A percentile compares a stretch with the other conserved stretches of the same genome.
Evolutionary conservation across 208 protist species (phyloP).

Genomic region (Crithidia sp.): DNA sequence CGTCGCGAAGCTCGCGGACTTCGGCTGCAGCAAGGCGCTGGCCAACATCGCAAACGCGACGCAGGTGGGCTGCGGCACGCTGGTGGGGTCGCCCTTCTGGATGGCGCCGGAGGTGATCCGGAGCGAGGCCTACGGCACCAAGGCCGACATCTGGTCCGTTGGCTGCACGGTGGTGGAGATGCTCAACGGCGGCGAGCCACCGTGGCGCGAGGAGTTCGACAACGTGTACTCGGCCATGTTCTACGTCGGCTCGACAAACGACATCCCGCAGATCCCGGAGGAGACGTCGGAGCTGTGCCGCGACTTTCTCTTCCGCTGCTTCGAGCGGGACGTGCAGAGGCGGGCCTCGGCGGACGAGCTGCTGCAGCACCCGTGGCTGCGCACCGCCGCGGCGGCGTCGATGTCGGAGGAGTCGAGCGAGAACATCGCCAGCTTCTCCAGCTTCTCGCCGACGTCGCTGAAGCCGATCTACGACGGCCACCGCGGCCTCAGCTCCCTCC

Average conservation of each 20-base stretch:
- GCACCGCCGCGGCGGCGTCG: slow-evolving; percentile 28
- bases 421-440: slow-evolving; percentile 26
- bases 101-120: slow-evolving; percentile 91
- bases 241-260: slow-evolving; percentile 73
- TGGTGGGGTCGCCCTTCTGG: slow-evolving; percentile 85
- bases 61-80: slow-evolving; percentile 67
- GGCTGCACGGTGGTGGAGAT: slow-evolving; percentile 94
- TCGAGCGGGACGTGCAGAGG: slow-evolving; percentile 75
- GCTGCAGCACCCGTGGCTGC: slow-evolving; percentile 76
- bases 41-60: slow-evolving; percentile 63
- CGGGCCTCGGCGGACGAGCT: slow-evolving; percentile 75
- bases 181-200: slow-evolving; percentile 82
- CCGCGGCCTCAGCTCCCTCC: not conserved
- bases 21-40: slow-evolving; percentile 83
- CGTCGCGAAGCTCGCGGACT: slow-evolving; percentile 90
- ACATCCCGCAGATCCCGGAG: slow-evolving; percentile 70
- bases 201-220: slow-evolving; percentile 81
- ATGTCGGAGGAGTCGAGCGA: slow-evolving; percentile 26
- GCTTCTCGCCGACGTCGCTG: slow-evolving; percentile 14
- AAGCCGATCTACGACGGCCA: slow-evolving; percentile 8
- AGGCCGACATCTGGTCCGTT: slow-evolving; percentile 93
- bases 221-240: slow-evolving; percentile 86
- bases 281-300: slow-evolving; percentile 76
- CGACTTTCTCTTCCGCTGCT: slow-evolving; percentile 74
- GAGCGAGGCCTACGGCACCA: slow-evolving; percentile 81